These are phyloP conservation scores for Citrus cavaleriei DNA, from an alignment of 345 rosid species.

Conservation along the genomic window DNA sequence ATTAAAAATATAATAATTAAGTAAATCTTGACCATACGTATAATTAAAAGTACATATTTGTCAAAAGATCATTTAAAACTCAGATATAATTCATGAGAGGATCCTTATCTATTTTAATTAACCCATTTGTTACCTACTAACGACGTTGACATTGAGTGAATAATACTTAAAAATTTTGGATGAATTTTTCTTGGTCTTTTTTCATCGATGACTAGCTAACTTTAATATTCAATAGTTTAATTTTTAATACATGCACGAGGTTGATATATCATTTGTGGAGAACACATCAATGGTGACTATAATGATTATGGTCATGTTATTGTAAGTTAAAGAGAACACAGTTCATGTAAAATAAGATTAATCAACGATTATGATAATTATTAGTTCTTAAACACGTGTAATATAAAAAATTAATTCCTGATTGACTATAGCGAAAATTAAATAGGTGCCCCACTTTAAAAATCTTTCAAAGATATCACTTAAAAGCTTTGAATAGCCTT, in stretches of 20 bases:
- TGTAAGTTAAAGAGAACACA: not conserved
- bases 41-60: too few relatives aligned
- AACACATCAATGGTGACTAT: not conserved
- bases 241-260: not conserved
- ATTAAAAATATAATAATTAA: too few relatives aligned
- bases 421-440: not conserved
- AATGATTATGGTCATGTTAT: not conserved
- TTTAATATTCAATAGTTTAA: not conserved
- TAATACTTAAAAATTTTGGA: too few relatives aligned
- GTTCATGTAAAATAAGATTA: not conserved
- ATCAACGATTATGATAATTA: not conserved
- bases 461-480: not conserved
- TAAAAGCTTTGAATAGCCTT: not conserved
- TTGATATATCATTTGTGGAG: not conserved
- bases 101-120: too few relatives aligned
- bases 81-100: too few relatives aligned
- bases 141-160: too few relatives aligned
- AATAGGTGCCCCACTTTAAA: not conserved
- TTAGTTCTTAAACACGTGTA: not conserved
- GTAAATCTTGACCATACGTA: too few relatives aligned
- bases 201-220: too few relatives aligned
- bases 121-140: too few relatives aligned
- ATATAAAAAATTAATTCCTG: not conserved
- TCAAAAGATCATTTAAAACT: too few relatives aligned
- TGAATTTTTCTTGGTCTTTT: too few relatives aligned